Conservation (phyloP, 768 basidiomycete species). For the Crassisporium funariophilum region DNA sequence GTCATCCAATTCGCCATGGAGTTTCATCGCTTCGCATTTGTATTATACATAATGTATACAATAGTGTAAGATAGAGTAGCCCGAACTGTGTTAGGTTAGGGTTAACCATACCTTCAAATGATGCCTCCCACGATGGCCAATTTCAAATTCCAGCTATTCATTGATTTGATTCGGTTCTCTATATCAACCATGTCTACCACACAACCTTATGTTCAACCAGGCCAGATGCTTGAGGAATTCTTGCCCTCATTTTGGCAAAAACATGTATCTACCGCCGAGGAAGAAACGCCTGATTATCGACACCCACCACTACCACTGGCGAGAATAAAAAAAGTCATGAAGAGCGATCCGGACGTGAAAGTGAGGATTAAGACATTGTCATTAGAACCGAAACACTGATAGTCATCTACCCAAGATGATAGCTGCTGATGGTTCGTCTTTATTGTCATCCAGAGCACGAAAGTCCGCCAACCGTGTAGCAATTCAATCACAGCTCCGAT, state of each 20-base stretch:
- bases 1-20: too few species aligned
- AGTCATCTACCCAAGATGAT: slow-evolving; percentile 80
- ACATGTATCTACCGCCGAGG: slow-evolving; percentile 84
- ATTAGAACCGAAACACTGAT: slow-evolving; percentile 11
- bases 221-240: slow-evolving; percentile 86
- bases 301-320: slow-evolving; percentile 91
- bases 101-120: too few species aligned
- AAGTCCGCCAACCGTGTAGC: slow-evolving; percentile 7
- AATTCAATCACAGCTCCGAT: slow-evolving; percentile 65
- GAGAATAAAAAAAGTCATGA: slow-evolving; percentile 99
- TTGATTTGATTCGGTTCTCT: background rate
- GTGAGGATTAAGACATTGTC: slow-evolving; percentile 43
- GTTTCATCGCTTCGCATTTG: too few species aligned
- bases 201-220: slow-evolving; percentile 75
- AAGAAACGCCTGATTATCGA: slow-evolving; percentile 84
- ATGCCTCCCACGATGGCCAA: too few species aligned
- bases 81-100: too few species aligned
- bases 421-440: slow-evolving; percentile 80
- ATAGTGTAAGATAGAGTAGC: too few species aligned
- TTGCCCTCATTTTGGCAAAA: slow-evolving; percentile 89
- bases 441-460: slow-evolving; percentile 11
- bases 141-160: too few species aligned
- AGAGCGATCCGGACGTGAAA: slow-evolving; percentile 96
- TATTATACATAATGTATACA: too few species aligned
- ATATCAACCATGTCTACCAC: slow-evolving; percentile 25